Evolutionary conservation across 768 basidiomycete species (phyloP).

Genomic region (Suillus clintonianus): DNA sequence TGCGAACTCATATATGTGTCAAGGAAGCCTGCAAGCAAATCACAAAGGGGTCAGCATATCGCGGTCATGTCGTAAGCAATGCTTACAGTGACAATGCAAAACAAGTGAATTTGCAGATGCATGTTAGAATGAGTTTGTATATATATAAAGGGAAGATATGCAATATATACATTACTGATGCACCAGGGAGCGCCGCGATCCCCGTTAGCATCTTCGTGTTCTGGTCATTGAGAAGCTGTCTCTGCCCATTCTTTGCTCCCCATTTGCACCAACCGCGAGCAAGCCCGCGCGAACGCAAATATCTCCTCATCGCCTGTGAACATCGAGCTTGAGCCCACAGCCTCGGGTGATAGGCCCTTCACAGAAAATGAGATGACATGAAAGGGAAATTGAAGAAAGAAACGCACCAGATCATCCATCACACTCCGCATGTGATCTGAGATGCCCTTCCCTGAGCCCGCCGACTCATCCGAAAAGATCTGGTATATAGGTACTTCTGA

Average conservation of each 20-base stretch:
- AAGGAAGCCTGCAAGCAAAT: not conserved
- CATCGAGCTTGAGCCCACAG: constrained; percentile 83
- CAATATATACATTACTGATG: not conserved
- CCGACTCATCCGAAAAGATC: constrained; percentile 78
- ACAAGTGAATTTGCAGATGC: not conserved
- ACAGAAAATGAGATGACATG: constrained; percentile 6
- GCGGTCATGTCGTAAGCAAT: not conserved
- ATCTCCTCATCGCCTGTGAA: constrained; percentile 97
- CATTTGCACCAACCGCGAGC: constrained; percentile 85
- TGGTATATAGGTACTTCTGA: constrained; percentile 91
- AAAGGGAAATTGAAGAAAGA: constrained; percentile 1
- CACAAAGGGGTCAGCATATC: not conserved
- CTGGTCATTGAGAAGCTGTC: constrained; percentile 22
- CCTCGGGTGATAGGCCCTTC: constrained; percentile 76
- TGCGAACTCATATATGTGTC: not conserved
- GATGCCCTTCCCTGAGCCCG: constrained; percentile 41
- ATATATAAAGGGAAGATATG: not conserved
- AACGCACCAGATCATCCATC: constrained; percentile 90
- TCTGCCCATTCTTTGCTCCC: constrained; percentile 87
- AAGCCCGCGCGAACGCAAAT: constrained; percentile 95
- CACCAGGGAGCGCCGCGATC: not conserved
- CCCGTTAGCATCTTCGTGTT: not conserved
- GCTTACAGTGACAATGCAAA: not conserved
- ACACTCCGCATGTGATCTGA: constrained; percentile 89
- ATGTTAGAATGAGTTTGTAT: not conserved